These are phyloP conservation scores for Trypanosoma cruzi DNA, from an alignment of 208 protist genomes.

Conservation along the genomic window DNA sequence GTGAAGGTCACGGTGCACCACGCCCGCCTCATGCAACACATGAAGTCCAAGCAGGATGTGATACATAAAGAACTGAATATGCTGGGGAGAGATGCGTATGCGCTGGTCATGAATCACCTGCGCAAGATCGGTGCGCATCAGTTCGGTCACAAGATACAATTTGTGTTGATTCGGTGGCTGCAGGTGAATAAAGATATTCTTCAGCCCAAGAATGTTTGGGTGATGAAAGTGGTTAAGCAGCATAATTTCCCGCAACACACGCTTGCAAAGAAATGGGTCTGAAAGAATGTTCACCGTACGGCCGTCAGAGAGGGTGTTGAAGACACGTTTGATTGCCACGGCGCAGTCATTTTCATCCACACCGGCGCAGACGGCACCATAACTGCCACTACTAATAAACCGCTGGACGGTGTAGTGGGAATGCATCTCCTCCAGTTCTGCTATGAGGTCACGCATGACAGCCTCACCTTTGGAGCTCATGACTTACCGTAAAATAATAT, in stretches of 20 bases:
- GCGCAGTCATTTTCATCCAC: conserved; percentile 61
- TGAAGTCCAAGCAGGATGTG: conserved; percentile 95
- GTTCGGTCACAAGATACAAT: conserved; percentile 96
- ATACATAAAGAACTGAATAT: conserved; percentile 97
- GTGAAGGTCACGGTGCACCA: conserved; percentile 93
- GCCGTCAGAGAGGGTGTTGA: conserved; percentile 86
- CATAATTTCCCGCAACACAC: conserved; percentile 92
- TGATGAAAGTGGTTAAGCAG: conserved; percentile 96
- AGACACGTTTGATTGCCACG: conserved; percentile 88
- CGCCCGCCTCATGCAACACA: conserved; percentile 90
- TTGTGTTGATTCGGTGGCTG: conserved; percentile 90
- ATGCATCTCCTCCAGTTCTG: conserved; percentile 70
- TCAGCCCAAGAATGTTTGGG: conserved; percentile 95
- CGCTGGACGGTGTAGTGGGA: conserved; percentile 76
- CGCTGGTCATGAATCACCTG: conserved; percentile 96
- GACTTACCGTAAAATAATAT: background rate
- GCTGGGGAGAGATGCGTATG: conserved; percentile 93
- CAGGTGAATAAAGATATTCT: conserved; percentile 93
- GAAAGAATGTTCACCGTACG: conserved; percentile 85
- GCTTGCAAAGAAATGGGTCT: conserved; percentile 90
- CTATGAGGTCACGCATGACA: conserved; percentile 77
- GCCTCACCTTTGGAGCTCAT: conserved; percentile 63
- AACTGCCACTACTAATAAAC: conserved; percentile 90
- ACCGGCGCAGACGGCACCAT: conserved; percentile 87
- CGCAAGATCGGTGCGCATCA: conserved; percentile 94